Conservation (phyloP, 1,284 basidiomycete genomes). For the Irpex lacteus region DNA sequence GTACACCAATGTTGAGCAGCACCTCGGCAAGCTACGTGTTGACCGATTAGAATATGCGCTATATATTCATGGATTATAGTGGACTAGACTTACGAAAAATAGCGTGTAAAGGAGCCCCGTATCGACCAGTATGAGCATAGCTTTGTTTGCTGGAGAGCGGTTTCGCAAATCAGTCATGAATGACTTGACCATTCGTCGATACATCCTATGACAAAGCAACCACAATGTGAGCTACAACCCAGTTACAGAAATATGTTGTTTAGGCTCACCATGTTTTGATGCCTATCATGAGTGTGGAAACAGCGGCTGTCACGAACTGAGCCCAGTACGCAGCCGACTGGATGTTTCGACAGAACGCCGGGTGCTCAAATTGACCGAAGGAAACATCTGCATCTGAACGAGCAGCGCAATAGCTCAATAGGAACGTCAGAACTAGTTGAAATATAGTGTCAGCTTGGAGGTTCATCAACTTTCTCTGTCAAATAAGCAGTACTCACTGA, state of each 20-base stretch:
- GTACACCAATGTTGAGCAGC: slow-evolving; percentile 7
- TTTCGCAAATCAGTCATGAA: slow-evolving; percentile 5
- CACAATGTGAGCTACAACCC: not conserved
- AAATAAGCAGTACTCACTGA: slow-evolving; percentile 7
- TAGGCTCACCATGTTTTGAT: slow-evolving; percentile 17
- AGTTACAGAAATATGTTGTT: not conserved
- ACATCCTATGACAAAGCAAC: slow-evolving; percentile 7
- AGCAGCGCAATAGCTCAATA: slow-evolving; percentile 14
- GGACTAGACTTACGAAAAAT: slow-evolving; percentile 13
- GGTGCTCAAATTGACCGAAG: slow-evolving; percentile 12
- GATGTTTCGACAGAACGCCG: slow-evolving; percentile 17
- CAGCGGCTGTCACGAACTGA: slow-evolving; percentile 14
- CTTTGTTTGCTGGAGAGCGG: slow-evolving; percentile 10
- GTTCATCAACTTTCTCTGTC: not conserved
- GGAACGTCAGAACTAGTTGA: slow-evolving; percentile 8
- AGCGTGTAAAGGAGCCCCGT: slow-evolving; percentile 14
- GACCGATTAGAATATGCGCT: too few species aligned
- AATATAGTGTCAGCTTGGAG: not conserved
- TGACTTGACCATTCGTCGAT: slow-evolving; percentile 11
- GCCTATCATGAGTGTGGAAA: slow-evolving; percentile 15
- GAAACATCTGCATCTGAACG: slow-evolving; percentile 10
- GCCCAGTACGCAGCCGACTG: slow-evolving; percentile 16
- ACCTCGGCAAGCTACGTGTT: slow-evolving; percentile 11
- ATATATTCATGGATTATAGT: too few species aligned
- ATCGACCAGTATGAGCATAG: slow-evolving; percentile 18